phyloP scores from a whole-genome alignment of 2,329 filamentous ascomycete species.

The Camillea tinctor region DNA sequence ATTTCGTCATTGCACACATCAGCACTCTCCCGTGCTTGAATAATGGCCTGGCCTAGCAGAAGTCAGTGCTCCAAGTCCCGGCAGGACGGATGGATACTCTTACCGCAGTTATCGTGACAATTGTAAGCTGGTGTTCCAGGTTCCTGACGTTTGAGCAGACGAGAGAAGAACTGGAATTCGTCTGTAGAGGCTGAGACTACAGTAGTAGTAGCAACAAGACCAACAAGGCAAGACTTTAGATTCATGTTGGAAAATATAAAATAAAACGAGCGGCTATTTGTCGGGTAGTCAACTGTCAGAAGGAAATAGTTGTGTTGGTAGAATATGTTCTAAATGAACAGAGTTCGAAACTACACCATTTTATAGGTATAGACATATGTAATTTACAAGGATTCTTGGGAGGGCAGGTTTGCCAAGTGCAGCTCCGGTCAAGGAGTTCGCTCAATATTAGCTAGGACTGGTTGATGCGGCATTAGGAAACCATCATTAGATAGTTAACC shows the following conservation, averaged over 20 bases:
- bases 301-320: conserved; percentile 4
- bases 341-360: conserved; percentile 2
- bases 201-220: conserved; percentile 13
- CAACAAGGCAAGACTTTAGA: conserved; percentile 8
- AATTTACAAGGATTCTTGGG: conserved; percentile 2
- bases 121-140: conserved; percentile 44
- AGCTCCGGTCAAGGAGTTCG: conserved; percentile 14
- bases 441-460: neutral
- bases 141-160: conserved; percentile 38
- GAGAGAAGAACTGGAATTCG: conserved; percentile 19
- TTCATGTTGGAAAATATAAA: conserved; percentile 11
- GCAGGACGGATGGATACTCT: conserved; percentile 12
- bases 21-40: conserved; percentile 31
- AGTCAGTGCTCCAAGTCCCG: conserved; percentile 1
- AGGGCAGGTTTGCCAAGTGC: conserved; percentile 6
- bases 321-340: neutral
- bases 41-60: conserved; percentile 32
- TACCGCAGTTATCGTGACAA: conserved; percentile 52
- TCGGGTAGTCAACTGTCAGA: conserved; percentile 1
- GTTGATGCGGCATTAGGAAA: neutral
- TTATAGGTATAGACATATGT: conserved; percentile 12
- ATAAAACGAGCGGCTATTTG: conserved; percentile 9
- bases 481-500: no score
- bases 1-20: conserved; percentile 37
- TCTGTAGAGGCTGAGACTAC: conserved; percentile 15